These are phyloP conservation scores for Solanum medicagineum DNA, from an alignment of 257 asterid genomes.

Conservation along the genomic window DNA sequence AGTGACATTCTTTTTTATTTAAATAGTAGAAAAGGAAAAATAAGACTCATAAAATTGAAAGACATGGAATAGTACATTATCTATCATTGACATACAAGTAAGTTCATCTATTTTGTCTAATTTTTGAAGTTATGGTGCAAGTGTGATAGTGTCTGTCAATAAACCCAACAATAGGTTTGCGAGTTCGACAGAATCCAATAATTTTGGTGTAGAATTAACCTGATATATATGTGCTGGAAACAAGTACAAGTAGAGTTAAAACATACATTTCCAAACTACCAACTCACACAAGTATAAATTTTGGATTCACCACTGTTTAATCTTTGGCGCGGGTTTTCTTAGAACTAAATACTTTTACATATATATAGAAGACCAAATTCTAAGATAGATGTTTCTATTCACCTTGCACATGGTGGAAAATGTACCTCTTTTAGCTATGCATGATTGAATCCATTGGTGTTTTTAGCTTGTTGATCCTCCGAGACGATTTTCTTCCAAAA, in stretches of 20 bases:
- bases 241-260: not conserved
- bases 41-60: too few relatives aligned
- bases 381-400: not conserved
- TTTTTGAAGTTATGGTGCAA: not conserved
- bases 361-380: not conserved
- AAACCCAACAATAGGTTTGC: not conserved
- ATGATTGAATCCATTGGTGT: not conserved
- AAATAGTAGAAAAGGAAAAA: too few relatives aligned
- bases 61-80: not conserved
- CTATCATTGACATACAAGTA: not conserved
- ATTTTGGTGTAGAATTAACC: not conserved
- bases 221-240: not conserved
- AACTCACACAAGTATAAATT: not conserved
- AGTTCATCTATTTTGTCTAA: not conserved
- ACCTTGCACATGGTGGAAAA: not conserved
- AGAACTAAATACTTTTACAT: too few relatives aligned
- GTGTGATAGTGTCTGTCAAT: not conserved
- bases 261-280: not conserved
- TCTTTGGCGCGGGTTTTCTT: too few relatives aligned
- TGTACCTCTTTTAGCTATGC: not conserved
- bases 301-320: not conserved
- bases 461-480: not conserved
- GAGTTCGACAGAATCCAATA: not conserved
- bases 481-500: conserved; percentile 57
- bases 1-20: too few relatives aligned